These are phyloP conservation scores for Rhodotorula mucilaginosa DNA, from an alignment of 1,284 basidiomycete species.

Conservation along the genomic window DNA sequence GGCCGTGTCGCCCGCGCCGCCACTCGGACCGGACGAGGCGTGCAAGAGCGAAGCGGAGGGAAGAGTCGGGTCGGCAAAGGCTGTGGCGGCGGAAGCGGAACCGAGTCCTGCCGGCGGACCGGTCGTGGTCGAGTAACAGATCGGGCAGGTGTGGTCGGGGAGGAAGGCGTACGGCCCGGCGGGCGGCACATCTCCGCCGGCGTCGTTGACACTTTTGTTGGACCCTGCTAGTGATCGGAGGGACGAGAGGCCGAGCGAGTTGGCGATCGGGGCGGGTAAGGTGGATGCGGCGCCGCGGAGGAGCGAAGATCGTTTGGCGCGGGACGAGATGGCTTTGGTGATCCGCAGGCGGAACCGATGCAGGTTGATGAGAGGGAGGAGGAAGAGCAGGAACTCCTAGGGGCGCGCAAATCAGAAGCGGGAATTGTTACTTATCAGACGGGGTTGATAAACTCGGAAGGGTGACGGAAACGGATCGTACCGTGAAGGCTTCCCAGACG, in stretches of 20 bases:
- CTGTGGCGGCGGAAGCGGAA: neutral
- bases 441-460: no score
- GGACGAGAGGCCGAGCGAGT: slow-evolving; percentile 31
- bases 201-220: neutral
- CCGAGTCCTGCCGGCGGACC: slow-evolving; percentile 15
- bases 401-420: no score
- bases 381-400: slow-evolving; percentile 92
- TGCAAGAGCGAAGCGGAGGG: slow-evolving; percentile 17
- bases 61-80: slow-evolving; percentile 24
- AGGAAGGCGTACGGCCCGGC: slow-evolving; percentile 48
- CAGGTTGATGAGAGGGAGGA: slow-evolving; percentile 78
- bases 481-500: slow-evolving; percentile 96
- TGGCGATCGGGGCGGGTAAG: slow-evolving; percentile 45
- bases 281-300: slow-evolving; percentile 35
- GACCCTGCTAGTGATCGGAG: slow-evolving; percentile 33
- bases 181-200: slow-evolving; percentile 43
- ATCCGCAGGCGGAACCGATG: slow-evolving; percentile 60
- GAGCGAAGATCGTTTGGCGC: slow-evolving; percentile 17
- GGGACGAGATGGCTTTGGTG: slow-evolving; percentile 48
- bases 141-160: slow-evolving; percentile 50
- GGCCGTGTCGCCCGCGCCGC: slow-evolving; percentile 13
- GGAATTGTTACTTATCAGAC: no score
- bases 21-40: neutral
- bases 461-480: no score
- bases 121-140: slow-evolving; percentile 49